Evolutionary conservation across 2,329 filamentous ascomycete genomes (phyloP), one percentile per base, ranked within the genome.

Genomic region (Ceratocystis lukuohia): DNA sequence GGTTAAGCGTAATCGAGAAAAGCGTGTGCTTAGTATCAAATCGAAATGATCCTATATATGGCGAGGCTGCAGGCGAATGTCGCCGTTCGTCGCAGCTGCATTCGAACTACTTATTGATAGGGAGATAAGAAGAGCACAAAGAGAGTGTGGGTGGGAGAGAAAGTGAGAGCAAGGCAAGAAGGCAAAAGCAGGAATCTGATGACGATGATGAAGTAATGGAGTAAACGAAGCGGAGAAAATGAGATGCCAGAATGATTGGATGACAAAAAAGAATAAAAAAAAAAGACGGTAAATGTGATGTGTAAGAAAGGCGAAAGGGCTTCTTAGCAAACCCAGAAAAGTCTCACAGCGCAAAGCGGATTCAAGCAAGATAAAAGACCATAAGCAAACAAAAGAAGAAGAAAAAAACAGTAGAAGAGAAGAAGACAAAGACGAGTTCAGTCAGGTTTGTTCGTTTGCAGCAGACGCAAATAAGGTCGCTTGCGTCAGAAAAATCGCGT

Each of bases 401-500:
- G 50, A 48, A 25, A 22, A 46, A 41, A 41, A 41, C 1, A 41
- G 3, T 0, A 41, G 12, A 41, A 15, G 10, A 41, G 37, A 41
- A 41, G 17, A 53, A 57, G 28, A 57, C 25, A 44, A 46, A 59
- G 28, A 30, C 15, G 20, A 22, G 8, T 20, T n/a, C 17, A 45
- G 22, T 3, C 5, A 41, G 17, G 20, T 25, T 15, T 20, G 61
- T 25, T 45, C n/a, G 33, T 62, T 62, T 62, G 37, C 37, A 62
- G 61, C 5, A 48, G 37, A n/a, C 37, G 46, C 37, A 59, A 62
- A 28, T 17, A 44, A 46, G 22, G 15, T 62, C 61, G 61, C 61
- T 62, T 62, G 61, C 61, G 61, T 62, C 61, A 46, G 61, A 10
- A 62, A 62, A 46, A n/a, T n/a, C 20, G 61, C 20, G 44, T 46